Evolutionary conservation across 768 basidiomycete species (phyloP), one percentile per base, ranked within the genome.

Genomic region (Termitomyces sp.): DNA sequence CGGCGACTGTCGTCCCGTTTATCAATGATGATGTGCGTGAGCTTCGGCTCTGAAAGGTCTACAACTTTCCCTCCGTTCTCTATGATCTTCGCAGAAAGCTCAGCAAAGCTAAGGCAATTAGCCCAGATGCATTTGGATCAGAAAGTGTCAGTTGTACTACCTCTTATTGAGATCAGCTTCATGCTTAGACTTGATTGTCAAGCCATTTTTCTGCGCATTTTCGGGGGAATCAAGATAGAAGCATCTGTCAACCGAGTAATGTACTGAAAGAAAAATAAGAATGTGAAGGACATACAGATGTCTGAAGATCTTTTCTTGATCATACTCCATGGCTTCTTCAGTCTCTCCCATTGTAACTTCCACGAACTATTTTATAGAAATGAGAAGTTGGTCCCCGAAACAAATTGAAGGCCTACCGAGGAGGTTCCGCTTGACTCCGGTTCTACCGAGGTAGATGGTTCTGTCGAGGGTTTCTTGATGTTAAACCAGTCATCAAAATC

Each of bases 221-320:
- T 77, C 77, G 0, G 86, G 81, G 2, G 90, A 83, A 69, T 98
- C 95, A 37, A 98, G 77, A 71, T 97, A 98, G 71, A 96, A 95
- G 62, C 84, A 85, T 60, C 92, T 95, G 40, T 37, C 37, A 57
- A 53, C 40, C 58, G n/a, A 16, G 53, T 40, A 1, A 51, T 37
- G 29, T 7, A 19, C 7, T 1, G 12, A n/a, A 37, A 42, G 32
- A 14, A 35, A 23, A 17, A 40, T n/a, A 21, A 21, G 27, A 29
- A 9, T 40, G 9, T 52, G 19, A 48, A 35, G 23, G 37, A 76
- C 87, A 57, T 59, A 92, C 89, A 95, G 69, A 73, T 97, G 92
- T 63, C 70, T 85, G 73, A 97, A 96, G 52, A 95, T 91, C 60
- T 76, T 72, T 23, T 84, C 82, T 44, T 83, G 77, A 69, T 96